Evolutionary conservation across 192 early-diverging fungal genomes (phyloP).

Genomic region (Pilaira anomala): DNA sequence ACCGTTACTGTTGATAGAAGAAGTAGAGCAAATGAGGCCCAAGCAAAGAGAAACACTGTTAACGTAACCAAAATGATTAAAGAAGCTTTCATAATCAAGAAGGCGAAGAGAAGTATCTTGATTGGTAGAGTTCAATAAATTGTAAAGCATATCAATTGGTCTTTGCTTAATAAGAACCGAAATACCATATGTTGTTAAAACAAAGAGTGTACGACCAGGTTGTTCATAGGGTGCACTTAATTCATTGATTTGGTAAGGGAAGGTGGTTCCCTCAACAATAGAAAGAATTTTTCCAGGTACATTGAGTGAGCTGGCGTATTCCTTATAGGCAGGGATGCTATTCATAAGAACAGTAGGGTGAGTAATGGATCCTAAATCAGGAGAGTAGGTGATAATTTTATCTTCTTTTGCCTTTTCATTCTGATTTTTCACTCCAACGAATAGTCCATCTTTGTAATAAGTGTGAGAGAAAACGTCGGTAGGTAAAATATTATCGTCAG

Average conservation of each 20-base stretch:
- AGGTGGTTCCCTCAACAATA: slow-evolving; percentile 58
- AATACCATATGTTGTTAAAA: slow-evolving; percentile 77
- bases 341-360: neutral
- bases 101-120: neutral
- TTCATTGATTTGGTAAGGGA: slow-evolving; percentile 55
- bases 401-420: slow-evolving; percentile 61
- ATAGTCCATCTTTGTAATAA: slow-evolving; percentile 65
- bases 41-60: slow-evolving; percentile 6
- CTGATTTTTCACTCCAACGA: slow-evolving; percentile 45
- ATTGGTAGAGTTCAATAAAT: slow-evolving; percentile 41
- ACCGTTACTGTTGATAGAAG: neutral
- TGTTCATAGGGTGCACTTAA: slow-evolving; percentile 55
- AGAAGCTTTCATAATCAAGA: slow-evolving; percentile 1
- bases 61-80: neutral
- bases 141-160: slow-evolving; percentile 71
- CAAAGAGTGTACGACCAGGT: slow-evolving; percentile 61
- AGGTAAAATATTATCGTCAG: too few species aligned
- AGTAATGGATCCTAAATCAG: slow-evolving; percentile 61
- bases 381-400: slow-evolving; percentile 56
- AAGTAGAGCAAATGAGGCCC: neutral
- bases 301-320: slow-evolving; percentile 45
- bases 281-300: slow-evolving; percentile 84
- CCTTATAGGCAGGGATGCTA: slow-evolving; percentile 27
- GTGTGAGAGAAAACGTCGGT: slow-evolving; percentile 30
- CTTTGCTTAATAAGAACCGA: slow-evolving; percentile 66